Evolutionary conservation across 805 yeast species (phyloP), one percentile per base, ranked within the genome.

Genomic region (Wilhelminamyces savonicus): DNA sequence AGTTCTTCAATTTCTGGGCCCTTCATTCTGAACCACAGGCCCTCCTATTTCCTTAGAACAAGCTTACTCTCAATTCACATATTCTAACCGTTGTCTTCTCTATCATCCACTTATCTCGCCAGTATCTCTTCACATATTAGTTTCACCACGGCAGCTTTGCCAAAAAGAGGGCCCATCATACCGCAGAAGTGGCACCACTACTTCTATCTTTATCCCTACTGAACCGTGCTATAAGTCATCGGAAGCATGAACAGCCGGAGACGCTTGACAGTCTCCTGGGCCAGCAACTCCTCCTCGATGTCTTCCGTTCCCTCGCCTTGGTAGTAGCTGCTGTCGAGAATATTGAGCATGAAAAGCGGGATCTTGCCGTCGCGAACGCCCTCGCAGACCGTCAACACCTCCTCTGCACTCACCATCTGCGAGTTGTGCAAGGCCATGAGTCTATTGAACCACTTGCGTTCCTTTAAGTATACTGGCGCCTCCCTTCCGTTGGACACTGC

Each of bases 321-420:
- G 29, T 52, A 52, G 34, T 53, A 52, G 4, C 48, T 51, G 24
- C 46, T 54, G 34, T 59, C 67, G 37, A 50, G 41, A 14, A 50
- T 48, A 33, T 54, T 61, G 29, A 59, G 44, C 59, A 59, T 54
- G 25, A 56, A 55, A 15, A 49, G 32, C 2, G 64, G 66, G 15
- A 59, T 55, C 32, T 50, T 57, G n/a, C 51, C 52, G 31, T 59
- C 66, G 27, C 64, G 41, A 1, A 59, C 56, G 1, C 64, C 66
- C 29, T 58, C 62, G 26, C 60, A 52, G 1, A 59, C 50, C 11
- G 45, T 30, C 14, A 59, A 41, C 3, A 59, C 61, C 19, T 59
- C 66, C 16, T 47, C 48, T 2, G 52, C 44, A 5, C 46, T 46
- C 2, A 59, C 32, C 21, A 40, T 44, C 8, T 49, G 52, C 10